Evolutionary conservation across 768 basidiomycete genomes (phyloP), one percentile per base, ranked within the genome.

Genomic region (Russula ochroleuca): DNA sequence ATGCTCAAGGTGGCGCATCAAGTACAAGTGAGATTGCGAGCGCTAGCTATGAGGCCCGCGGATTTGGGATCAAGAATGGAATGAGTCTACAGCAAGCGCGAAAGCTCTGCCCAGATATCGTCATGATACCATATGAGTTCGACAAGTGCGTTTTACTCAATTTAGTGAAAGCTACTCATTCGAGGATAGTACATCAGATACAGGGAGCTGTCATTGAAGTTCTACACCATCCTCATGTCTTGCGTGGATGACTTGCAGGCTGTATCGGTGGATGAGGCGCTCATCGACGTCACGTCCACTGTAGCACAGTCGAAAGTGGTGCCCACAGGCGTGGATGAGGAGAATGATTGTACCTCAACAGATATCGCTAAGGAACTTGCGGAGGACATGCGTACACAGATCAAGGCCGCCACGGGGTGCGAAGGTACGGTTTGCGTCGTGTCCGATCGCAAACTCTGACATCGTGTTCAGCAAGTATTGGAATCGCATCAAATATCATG

Each of bases 1-100:
- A 87, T 0, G 75, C 72, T 2, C 85, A 86, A 67, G 90, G 87
- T 3, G 88, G 88, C 8, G 76, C 74, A 25, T 82, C 85, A 11
- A 93, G 90, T 60, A 98, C 95, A 38, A 96, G 93, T 68, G 96
- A 98, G 73, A 90, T 99, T 65, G 94, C 97, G 0, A 93, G 91
- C 69, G 84, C 91, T 11, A 95, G 92, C 71, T 99, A 99, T 69
- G 95, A 98, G 71, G 95, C 97, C 0, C 79, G 97, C 52, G 79
- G 78, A 37, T 90, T 87, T 72, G 96, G 96, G 0, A 83, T 99
- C 55, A 87, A 84, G 77, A 94, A 94, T 65, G 96, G 96, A 2
- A 98, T 98, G 94, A 94, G 93, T 71, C 76, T 94, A 28, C 88
- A 90, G 62, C 92, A 89, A 72, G 92, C 88, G 10, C 79, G 86